Percentiles rank a stretch among this genome's conserved stretches.
Evolutionary conservation across 352 stramenopile species (phyloP).

Genomic region (Phytophthora pini): DNA sequence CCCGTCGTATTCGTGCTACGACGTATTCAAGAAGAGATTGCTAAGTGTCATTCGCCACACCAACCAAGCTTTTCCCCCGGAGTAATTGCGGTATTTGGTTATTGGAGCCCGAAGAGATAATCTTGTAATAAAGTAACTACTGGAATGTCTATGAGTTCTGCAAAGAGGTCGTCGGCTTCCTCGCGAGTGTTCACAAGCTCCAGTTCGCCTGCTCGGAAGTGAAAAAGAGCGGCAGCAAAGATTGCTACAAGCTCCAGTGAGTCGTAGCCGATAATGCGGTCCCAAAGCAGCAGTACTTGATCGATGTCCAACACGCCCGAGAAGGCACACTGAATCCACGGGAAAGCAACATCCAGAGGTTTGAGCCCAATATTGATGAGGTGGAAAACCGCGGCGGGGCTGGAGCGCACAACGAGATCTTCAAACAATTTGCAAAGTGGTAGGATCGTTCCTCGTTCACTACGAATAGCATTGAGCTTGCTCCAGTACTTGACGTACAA

Average conservation of each 20-base stretch:
- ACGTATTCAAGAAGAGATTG: conserved; percentile 53
- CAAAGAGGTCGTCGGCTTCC: conserved; percentile 70
- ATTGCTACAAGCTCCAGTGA: conserved; percentile 73
- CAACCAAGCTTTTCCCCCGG: conserved; percentile 41
- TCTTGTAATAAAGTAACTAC: conserved; percentile 73
- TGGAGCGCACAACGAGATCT: conserved; percentile 60
- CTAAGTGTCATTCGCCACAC: conserved; percentile 51
- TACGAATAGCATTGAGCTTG: conserved; percentile 70
- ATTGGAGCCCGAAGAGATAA: conserved; percentile 67
- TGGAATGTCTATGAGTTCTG: conserved; percentile 74
- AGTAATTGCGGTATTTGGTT: conserved; percentile 22
- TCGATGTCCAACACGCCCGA: conserved; percentile 78
- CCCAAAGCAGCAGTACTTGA: conserved; percentile 81
- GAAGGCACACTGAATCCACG: conserved; percentile 83
- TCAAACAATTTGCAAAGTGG: conserved; percentile 82
- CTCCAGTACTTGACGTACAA: conserved; percentile 86
- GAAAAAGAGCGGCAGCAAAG: conserved; percentile 74
- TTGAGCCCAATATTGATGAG: conserved; percentile 62
- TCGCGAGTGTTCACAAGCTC: conserved; percentile 48
- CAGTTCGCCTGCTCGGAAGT: conserved; percentile 68
- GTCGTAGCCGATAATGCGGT: conserved; percentile 77
- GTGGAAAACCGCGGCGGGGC: conserved; percentile 60
- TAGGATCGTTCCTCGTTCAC: conserved; percentile 63
- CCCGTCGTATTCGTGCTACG: conserved; percentile 62
- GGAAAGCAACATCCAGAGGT: conserved; percentile 78